Evolutionary conservation across 805 yeast genomes (phyloP).

Genomic region (Wickerhamiella domercqiae): DNA sequence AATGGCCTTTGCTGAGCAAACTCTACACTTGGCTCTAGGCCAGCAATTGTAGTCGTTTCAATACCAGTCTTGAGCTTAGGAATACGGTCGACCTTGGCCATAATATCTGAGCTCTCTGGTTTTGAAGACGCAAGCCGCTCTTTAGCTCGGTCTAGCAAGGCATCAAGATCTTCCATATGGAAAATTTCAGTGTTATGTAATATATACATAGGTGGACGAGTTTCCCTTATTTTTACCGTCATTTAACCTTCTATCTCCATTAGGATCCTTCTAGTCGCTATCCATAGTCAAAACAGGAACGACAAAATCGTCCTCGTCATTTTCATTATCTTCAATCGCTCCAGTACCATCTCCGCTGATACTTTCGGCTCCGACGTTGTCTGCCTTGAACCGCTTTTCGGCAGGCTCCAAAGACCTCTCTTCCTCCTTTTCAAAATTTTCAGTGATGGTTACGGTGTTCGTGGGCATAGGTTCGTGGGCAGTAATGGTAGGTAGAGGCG

Average conservation of each 20-base stretch:
- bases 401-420: slow-evolving; percentile 4
- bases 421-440: slow-evolving; percentile 6
- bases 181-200: no score
- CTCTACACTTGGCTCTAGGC: background rate
- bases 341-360: background rate
- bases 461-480: background rate
- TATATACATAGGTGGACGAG: no score
- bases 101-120: slow-evolving; percentile 15
- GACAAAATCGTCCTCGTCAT: slow-evolving; percentile 15
- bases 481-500: background rate
- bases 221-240: no score
- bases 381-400: slow-evolving; percentile 5
- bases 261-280: background rate
- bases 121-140: background rate
- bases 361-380: background rate
- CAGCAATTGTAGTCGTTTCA: background rate
- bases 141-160: slow-evolving; percentile 11
- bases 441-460: slow-evolving; percentile 5
- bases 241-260: no score
- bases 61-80: slow-evolving; percentile 10
- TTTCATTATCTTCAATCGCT: slow-evolving; percentile 5
- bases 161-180: slow-evolving; percentile 8
- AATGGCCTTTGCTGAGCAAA: background rate
- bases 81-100: slow-evolving; percentile 16
- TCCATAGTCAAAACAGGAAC: slow-evolving; percentile 11